phyloP scores from a whole-genome alignment of 495 filamentous ascomycete genomes.

The Talaromyces liani region DNA sequence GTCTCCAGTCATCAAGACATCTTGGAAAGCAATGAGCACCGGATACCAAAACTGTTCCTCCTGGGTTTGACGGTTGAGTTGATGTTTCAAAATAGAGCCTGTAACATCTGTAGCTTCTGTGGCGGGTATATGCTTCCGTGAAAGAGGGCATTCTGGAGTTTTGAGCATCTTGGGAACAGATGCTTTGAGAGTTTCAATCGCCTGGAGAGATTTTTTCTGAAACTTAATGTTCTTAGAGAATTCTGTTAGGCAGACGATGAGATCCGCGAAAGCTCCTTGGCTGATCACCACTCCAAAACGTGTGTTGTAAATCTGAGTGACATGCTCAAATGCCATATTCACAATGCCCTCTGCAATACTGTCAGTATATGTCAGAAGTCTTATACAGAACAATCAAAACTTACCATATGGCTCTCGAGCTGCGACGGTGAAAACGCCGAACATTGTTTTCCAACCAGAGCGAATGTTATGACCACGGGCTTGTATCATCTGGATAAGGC shows the following conservation, averaged over 20 bases:
- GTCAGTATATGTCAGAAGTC: no score
- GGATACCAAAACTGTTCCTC: conserved; percentile 99
- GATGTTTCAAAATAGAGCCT: conserved; percentile 39
- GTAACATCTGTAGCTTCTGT: conserved; percentile 33
- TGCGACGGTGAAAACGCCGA: conserved; percentile 95
- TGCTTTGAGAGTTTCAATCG: conserved; percentile 88
- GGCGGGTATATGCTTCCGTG: conserved; percentile 42
- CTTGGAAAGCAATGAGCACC: conserved; percentile 94
- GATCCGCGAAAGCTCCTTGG: conserved; percentile 92
- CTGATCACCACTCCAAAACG: conserved; percentile 92
- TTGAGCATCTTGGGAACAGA: conserved; percentile 90
- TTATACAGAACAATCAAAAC: conserved; percentile 7
- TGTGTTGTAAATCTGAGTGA: conserved; percentile 96
- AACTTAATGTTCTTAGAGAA: conserved; percentile 98
- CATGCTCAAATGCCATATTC: conserved; percentile 92
- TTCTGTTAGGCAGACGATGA: conserved; percentile 92
- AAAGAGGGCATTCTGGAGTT: conserved; percentile 92
- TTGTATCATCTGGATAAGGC: conserved; percentile 98
- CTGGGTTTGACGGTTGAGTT: conserved; percentile 54
- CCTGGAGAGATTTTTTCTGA: conserved; percentile 95
- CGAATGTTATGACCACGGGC: conserved; percentile 92
- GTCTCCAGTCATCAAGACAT: conserved; percentile 98
- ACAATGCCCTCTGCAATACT: conserved; percentile 70
- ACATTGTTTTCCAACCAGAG: conserved; percentile 98
- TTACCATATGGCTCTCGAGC: conserved; percentile 80